A percentile compares a stretch with the other conserved stretches of the same genome.
Evolutionary conservation across 2,329 filamentous ascomycete genomes (phyloP).

Genomic region (Pyrenochaeta sp.): DNA sequence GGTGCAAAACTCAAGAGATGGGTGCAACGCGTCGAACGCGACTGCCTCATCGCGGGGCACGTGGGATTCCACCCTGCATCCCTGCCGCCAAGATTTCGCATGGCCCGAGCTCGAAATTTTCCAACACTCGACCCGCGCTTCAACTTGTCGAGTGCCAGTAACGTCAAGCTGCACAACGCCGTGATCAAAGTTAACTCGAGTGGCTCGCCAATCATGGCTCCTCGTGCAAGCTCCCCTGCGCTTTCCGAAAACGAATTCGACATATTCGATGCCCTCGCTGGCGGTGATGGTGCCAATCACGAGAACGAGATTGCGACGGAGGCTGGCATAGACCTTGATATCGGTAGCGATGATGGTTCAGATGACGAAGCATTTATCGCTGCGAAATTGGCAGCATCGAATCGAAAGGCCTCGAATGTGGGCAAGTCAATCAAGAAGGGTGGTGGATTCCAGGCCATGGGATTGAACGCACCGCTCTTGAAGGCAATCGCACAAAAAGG

Average conservation of each 20-base stretch:
- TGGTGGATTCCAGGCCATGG: slow-evolving; percentile 96
- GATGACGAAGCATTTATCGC: slow-evolving; percentile 91
- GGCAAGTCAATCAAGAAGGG: slow-evolving; percentile 91
- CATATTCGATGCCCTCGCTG: slow-evolving; percentile 80
- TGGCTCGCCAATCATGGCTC: slow-evolving; percentile 65
- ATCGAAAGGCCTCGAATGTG: slow-evolving; percentile 81
- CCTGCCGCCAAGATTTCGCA: slow-evolving; percentile 35
- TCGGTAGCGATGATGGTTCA: slow-evolving; percentile 63
- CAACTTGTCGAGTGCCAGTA: slow-evolving; percentile 8
- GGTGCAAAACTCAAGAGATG: slow-evolving; percentile 15
- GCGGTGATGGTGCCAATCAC: slow-evolving; percentile 60
- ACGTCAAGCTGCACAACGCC: slow-evolving; percentile 17
- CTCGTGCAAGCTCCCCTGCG: slow-evolving; percentile 78
- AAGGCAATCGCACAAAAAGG: slow-evolving; percentile 94
- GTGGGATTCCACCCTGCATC: slow-evolving; percentile 13
- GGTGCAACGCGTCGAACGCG: slow-evolving; percentile 42
- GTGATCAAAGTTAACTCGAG: slow-evolving; percentile 1
- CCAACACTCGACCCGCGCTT: slow-evolving; percentile 10
- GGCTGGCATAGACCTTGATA: slow-evolving; percentile 44
- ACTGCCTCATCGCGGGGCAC: slow-evolving; percentile 28
- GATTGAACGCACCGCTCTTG: slow-evolving; percentile 80
- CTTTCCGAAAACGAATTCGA: slow-evolving; percentile 91
- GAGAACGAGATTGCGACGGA: slow-evolving; percentile 46
- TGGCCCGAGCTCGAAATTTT: slow-evolving; percentile 34
- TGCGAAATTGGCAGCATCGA: slow-evolving; percentile 82